Evolutionary conservation across 768 basidiomycete species (phyloP), one percentile per base, ranked within the genome.

Genomic region (Rhodocollybia butyracea): DNA sequence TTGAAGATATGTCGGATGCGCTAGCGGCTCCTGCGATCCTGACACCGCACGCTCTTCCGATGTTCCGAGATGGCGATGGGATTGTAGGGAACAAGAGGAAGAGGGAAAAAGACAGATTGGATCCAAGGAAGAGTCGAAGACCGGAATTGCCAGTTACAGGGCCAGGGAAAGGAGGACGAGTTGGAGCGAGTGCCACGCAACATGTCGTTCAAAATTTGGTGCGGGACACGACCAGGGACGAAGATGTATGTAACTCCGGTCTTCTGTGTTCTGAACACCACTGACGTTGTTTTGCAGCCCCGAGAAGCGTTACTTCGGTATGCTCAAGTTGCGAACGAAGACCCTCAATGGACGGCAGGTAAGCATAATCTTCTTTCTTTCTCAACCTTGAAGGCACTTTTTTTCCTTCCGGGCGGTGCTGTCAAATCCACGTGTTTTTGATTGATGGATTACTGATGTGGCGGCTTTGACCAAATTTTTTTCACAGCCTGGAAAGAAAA

Each of bases 231-330:
- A 89, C 90, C 40, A 75, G 94, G 63, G 92, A 93, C 74, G 88
- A 96, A 73, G 96, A 98, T 73, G 96, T 98, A 76, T 81, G 94
- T 91, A 53, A 17, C 50, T 53, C 31, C 59, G 63, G 66, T 60
- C 29, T 30, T 31, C 51, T 50, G 27, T 29, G 36, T 51, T 43
- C 58, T 61, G 59, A 59, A 56, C 59, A 55, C 39, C 56, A 39
- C 64, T 63, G 11, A 39, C 13, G 63, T 60, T 59, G 59, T 63
- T 45, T 65, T 63, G 22, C 73, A 98, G 96, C 97, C 97, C 40
- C 88, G 97, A 59, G 95, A 97, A 73, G 97, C 97, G 3, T 75
- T 99, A 54, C 89, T 98, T 78, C 93, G 86, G 72, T 98, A 94
- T 63, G 97, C 97, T 31, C 73, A 87, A 17, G 67, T 72, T 55